Evolutionary conservation across 805 yeast genomes (phyloP), one percentile per base, ranked within the genome.

Genomic region (Saccharomycopsis oosterbeekiorum): DNA sequence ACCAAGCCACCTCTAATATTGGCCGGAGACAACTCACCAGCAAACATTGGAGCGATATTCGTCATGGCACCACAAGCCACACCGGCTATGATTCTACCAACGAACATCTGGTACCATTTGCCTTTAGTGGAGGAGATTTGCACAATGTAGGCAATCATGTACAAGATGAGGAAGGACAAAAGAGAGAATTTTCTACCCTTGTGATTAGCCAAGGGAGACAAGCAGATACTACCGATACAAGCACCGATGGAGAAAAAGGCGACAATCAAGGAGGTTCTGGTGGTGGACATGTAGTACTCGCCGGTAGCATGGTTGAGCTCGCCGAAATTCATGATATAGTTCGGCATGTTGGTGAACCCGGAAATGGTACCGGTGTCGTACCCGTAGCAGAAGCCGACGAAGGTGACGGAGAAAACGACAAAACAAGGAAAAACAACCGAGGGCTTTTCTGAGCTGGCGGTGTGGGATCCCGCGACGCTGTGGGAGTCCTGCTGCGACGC

Each of bases 311-410:
- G 57, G 61, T 74, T 65, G 2, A 64, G 24, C 64, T 75, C 72
- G 69, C 88, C 89, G 66, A 84, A 84, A 67, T 84, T 74, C 19
- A 65, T 61, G 59, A 73, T 69, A 71, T 80, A 85, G 64, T 83
- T 83, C n/a, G 76, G 67, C 84, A 85, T 82, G 70, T 82, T 82
- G 57, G 84, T 83, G 68, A 85, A 83, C 66, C 89, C 89, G 50
- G 88, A 84, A 71, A 85, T 81, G 65, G 90, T 84, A 75, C 90
- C 91, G 58, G 89, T 86, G 75, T 85, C 91, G 80, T 85, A 85
- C 63, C 91, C 91, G 68, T 84, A 86, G 55, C 85, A 85, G 70
- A 83, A 86, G 56, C 91, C 92, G 75, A 89, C 90, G 65, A 86
- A 86, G 39, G 89, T 88, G 65, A 86, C 81, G 59, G 81, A 67